Conservation (phyloP, 176 grass and related monocot species). For the Tillandsia fasciculata region DNA sequence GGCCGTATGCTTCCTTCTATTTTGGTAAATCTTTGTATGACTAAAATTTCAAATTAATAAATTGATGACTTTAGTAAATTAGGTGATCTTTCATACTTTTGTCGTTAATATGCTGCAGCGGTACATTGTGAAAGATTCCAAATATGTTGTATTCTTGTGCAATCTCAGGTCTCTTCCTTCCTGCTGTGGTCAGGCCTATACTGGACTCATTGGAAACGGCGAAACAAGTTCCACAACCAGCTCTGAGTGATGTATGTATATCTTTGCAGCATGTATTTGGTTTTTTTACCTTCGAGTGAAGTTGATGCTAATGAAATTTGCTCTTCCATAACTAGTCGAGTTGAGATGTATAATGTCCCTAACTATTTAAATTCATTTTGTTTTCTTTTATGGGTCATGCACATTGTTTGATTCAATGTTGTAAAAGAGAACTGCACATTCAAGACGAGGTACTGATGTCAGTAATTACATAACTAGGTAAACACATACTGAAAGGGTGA, state of each 20-base stretch:
- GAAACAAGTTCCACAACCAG: constrained; percentile 54
- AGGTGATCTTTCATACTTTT: neutral
- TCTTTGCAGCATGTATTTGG: neutral
- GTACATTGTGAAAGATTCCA: neutral
- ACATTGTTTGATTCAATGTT: neutral
- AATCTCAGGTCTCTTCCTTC: constrained; percentile 88
- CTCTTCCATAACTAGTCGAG: neutral
- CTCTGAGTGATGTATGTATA: constrained; percentile 65
- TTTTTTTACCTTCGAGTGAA: neutral
- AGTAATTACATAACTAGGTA: neutral
- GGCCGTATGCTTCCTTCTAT: neutral
- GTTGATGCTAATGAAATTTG: neutral
- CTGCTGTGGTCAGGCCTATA: constrained; percentile 79
- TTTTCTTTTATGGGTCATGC: neutral
- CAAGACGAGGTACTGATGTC: neutral
- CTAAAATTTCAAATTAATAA: neutral
- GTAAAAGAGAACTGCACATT: neutral
- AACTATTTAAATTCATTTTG: neutral
- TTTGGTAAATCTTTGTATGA: neutral
- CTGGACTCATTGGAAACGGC: constrained; percentile 80
- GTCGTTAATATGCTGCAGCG: neutral
- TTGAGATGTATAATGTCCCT: neutral
- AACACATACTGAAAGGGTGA: neutral
- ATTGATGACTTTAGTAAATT: neutral
- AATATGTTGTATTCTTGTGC: constrained; percentile 17